These are phyloP conservation scores for Aspergillus calidoustus DNA, from an alignment of 2,329 filamentous ascomycete genomes.

Conservation along the genomic window DNA sequence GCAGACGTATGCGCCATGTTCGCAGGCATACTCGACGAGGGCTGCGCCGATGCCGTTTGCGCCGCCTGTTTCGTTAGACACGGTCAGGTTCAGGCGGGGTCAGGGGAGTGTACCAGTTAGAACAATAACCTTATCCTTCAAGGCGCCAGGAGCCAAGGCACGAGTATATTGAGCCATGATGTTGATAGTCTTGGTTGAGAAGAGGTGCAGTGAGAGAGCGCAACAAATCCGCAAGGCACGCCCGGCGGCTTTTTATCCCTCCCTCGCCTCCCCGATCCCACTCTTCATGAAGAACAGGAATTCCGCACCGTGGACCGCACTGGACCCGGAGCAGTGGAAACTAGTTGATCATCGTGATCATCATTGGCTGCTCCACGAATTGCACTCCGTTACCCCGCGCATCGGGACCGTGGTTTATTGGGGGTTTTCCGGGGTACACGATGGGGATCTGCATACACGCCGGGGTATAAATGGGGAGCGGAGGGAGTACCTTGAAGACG, in stretches of 20 bases:
- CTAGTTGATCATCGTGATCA: not conserved
- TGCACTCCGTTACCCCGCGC: not conserved
- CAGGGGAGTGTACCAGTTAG: conserved; percentile 17
- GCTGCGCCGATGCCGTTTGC: conserved; percentile 52
- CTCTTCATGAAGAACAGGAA: not conserved
- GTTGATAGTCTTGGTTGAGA: too few species aligned
- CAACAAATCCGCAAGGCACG: too few species aligned
- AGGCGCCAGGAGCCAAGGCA: conserved; percentile 8
- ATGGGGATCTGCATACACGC: too few species aligned
- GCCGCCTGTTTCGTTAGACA: conserved; percentile 37
- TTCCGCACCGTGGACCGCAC: not conserved
- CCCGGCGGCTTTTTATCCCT: too few species aligned
- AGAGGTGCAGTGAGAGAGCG: too few species aligned
- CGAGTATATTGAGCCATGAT: conserved; percentile 22
- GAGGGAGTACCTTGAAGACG: too few species aligned
- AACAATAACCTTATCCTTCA: conserved; percentile 25
- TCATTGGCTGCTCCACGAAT: not conserved
- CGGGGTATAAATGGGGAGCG: too few species aligned
- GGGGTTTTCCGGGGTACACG: not conserved
- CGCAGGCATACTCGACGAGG: conserved; percentile 44
- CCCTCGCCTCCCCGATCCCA: too few species aligned
- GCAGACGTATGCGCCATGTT: conserved; percentile 47
- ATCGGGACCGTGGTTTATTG: not conserved
- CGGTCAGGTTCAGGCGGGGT: too few species aligned
- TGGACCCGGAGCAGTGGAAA: not conserved